Percentiles rank a stretch among this genome's conserved stretches.
Conservation (phyloP, 2,329 filamentous ascomycete genomes). For the Clarireedia hainanense region DNA sequence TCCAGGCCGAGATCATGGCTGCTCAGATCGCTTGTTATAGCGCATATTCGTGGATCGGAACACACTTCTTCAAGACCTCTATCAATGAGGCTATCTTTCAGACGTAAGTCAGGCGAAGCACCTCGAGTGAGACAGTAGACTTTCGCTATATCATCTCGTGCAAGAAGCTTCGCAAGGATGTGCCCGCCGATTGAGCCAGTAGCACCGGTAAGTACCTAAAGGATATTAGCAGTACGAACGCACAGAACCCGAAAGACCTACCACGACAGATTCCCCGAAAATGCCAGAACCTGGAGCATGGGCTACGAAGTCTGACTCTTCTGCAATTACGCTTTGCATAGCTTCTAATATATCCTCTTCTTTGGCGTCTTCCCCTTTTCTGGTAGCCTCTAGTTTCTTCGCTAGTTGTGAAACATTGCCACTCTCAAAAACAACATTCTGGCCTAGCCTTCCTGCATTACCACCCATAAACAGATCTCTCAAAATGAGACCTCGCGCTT, state of each 20-base stretch:
- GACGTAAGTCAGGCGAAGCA: conserved; percentile 28
- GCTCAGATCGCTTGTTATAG: conserved; percentile 34
- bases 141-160: conserved; percentile 43
- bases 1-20: conserved; percentile 34
- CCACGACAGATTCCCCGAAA: background rate
- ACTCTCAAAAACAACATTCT: conserved; percentile 52
- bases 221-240: background rate
- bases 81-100: conserved; percentile 27
- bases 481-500: conserved; percentile 43
- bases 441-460: conserved; percentile 33
- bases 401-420: conserved; percentile 40
- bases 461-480: conserved; percentile 41
- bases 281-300: background rate
- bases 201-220: conserved; percentile 48
- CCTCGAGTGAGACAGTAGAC: conserved; percentile 45
- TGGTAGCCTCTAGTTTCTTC: conserved; percentile 35
- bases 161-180: conserved; percentile 47
- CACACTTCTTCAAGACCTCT: conserved; percentile 29
- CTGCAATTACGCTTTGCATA: conserved; percentile 39
- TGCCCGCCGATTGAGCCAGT: conserved; percentile 58
- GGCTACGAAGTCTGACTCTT: conserved; percentile 32
- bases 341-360: conserved; percentile 26
- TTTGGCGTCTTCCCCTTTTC: conserved; percentile 9
- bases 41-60: conserved; percentile 29
- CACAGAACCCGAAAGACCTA: background rate